phyloP scores from a whole-genome alignment of 164 flowering plant genomes.

The Cinnamomum micranthum region DNA sequence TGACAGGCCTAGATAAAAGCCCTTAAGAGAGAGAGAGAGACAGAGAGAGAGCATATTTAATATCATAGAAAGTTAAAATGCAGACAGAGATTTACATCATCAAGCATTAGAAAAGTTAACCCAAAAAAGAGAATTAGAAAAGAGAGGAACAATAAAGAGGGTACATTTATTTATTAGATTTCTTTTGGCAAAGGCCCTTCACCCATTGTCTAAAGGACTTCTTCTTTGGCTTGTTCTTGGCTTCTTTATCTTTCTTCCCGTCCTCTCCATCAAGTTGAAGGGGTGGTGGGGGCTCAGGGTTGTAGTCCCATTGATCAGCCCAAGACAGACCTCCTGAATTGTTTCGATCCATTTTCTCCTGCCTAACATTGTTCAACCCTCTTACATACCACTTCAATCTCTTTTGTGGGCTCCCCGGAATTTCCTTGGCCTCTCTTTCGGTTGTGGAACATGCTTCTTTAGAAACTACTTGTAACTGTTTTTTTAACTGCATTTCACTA shows the following conservation, averaged over 20 bases:
- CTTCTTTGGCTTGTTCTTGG: neutral
- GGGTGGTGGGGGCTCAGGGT: neutral
- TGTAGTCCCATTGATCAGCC: constrained; percentile 9
- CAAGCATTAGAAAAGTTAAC: too few species aligned
- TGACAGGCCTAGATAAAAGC: too few species aligned
- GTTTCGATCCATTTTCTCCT: neutral
- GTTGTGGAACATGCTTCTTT: neutral
- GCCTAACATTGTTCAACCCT: neutral
- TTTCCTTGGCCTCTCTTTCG: neutral
- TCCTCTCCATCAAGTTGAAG: neutral
- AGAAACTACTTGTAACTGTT: neutral
- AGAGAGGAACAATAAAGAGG: neutral
- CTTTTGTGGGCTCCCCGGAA: neutral
- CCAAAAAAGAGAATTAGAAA: neutral
- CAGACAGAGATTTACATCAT: too few species aligned
- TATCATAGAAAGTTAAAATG: neutral
- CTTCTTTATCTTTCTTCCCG: neutral
- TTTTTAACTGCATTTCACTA: neutral
- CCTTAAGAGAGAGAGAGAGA: too few species aligned
- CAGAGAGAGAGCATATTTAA: too few species aligned
- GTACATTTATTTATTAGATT: neutral
- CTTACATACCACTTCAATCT: neutral
- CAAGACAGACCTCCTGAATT: constrained; percentile 5
- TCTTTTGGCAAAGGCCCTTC: neutral
- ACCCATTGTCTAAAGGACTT: neutral